Conservation (phyloP, 345 rosid species). For the Excoecaria agallocha region DNA sequence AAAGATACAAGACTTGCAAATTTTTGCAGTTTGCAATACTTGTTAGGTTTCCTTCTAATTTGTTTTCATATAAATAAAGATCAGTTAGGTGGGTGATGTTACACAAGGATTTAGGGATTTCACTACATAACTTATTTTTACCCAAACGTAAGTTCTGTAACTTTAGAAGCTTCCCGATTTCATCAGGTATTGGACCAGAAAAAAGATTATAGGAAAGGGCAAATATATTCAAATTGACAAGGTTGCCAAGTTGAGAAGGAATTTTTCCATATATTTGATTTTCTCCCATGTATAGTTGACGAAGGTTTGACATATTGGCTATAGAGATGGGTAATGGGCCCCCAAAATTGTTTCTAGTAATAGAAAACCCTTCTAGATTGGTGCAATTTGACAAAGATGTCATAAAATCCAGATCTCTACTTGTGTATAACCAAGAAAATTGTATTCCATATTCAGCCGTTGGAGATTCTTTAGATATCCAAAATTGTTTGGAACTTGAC, state of each 20-base stretch:
- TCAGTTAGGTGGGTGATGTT: not conserved
- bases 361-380: not conserved
- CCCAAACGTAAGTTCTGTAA: accelerated
- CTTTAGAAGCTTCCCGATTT: not conserved
- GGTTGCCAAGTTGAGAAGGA: slow-evolving; percentile 18
- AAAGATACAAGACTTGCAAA: not conserved
- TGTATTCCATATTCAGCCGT: not conserved
- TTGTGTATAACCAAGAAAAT: not conserved
- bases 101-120: slow-evolving; percentile 10
- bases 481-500: not conserved
- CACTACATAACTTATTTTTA: not conserved
- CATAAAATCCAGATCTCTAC: too few species aligned
- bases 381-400: not conserved
- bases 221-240: slow-evolving; percentile 11
- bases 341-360: slow-evolving; percentile 6
- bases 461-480: not conserved
- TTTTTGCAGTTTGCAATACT: not conserved
- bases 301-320: slow-evolving; percentile 5
- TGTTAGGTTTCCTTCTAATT: slow-evolving; percentile 16
- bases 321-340: not conserved
- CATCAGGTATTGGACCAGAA: slow-evolving; percentile 8
- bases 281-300: accelerated
- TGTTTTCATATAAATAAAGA: not conserved
- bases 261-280: slow-evolving; percentile 4
- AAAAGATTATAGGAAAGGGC: slow-evolving; percentile 1